A percentile compares a stretch with the other conserved stretches of the same genome.
Conservation (phyloP, 2,329 filamentous ascomycete species). For the Aquanectria penicillioides region DNA sequence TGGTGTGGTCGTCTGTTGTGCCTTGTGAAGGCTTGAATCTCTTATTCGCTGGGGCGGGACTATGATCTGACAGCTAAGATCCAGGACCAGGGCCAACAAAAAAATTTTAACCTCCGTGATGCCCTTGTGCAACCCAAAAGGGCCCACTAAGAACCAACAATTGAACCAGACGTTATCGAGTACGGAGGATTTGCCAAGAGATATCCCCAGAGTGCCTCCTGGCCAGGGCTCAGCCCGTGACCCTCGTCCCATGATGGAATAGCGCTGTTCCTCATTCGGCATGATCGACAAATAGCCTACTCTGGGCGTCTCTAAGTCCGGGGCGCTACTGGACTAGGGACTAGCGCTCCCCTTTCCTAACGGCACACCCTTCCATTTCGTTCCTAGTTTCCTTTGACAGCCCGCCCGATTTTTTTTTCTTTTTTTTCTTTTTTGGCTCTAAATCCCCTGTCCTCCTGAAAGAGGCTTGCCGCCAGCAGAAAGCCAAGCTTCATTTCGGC, state of each 20-base stretch:
- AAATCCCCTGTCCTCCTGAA: slow-evolving; percentile 5
- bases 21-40: background rate
- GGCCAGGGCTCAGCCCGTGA: slow-evolving; percentile 28
- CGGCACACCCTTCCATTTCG: slow-evolving; percentile 29
- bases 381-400: background rate
- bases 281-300: slow-evolving; percentile 39
- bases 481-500: slow-evolving; percentile 38
- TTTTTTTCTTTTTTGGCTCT: background rate
- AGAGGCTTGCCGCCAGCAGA: slow-evolving; percentile 30
- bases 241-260: slow-evolving; percentile 30
- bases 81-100: slow-evolving; percentile 17
- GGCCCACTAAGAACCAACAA: slow-evolving; percentile 22
- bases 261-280: slow-evolving; percentile 31
- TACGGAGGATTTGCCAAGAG: slow-evolving; percentile 35
- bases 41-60: slow-evolving; percentile 31
- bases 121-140: slow-evolving; percentile 20
- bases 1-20: slow-evolving; percentile 16
- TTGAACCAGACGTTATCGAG: slow-evolving; percentile 30
- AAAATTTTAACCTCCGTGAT: slow-evolving; percentile 28
- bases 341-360: slow-evolving; percentile 18
- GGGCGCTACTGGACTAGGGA: background rate
- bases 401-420: slow-evolving; percentile 18
- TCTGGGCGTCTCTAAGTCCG: background rate
- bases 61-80: slow-evolving; percentile 39
- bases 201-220: slow-evolving; percentile 41